Percentiles rank a stretch among this genome's conserved stretches.
Evolutionary conservation across 1,139 yeast genomes (phyloP).

Genomic region (Blastobotrys arbuscula): DNA sequence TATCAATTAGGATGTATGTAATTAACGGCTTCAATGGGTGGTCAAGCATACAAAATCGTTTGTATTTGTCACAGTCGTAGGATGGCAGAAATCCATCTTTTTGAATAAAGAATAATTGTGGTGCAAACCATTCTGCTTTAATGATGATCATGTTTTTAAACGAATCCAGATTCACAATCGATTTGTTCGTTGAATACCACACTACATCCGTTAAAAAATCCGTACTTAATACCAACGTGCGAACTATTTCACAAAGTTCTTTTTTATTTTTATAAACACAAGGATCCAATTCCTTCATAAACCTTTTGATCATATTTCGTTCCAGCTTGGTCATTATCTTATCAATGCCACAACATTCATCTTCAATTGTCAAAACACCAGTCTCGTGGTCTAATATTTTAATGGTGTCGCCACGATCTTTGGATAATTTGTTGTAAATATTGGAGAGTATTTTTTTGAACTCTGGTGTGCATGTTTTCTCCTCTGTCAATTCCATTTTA

Average conservation of each 20-base stretch:
- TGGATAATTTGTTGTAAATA: neutral
- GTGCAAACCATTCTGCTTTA: neutral
- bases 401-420: neutral
- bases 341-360: neutral
- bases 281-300: neutral
- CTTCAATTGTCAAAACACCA: neutral
- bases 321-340: neutral
- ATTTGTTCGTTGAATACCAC: neutral
- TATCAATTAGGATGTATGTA: neutral
- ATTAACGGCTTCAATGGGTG: neutral
- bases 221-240: neutral
- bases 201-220: neutral
- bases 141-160: neutral
- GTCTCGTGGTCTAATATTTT: neutral
- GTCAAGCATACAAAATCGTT: neutral
- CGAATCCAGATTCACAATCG: neutral
- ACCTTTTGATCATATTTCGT: neutral
- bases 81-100: neutral
- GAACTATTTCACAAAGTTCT: neutral
- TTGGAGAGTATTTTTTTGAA: neutral
- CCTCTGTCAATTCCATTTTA: no score
- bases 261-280: neutral
- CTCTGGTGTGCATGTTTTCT: neutral
- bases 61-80: neutral
- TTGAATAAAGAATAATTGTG: neutral